A percentile compares a stretch with the other conserved stretches of the same genome.
These are phyloP conservation scores for Avena atlantica DNA, from an alignment of 176 grass and related monocot genomes.

Conservation along the genomic window DNA sequence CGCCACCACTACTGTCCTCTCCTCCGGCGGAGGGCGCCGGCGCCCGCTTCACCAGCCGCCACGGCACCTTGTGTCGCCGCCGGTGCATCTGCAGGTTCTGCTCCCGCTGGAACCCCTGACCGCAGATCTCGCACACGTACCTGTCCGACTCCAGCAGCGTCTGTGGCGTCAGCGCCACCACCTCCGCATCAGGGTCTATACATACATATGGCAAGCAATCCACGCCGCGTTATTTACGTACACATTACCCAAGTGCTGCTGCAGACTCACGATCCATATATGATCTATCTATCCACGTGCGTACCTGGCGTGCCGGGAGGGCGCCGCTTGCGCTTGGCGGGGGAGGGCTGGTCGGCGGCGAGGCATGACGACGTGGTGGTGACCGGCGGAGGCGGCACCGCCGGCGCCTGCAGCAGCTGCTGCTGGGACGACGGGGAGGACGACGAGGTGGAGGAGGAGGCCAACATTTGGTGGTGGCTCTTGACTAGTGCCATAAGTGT, in stretches of 20 bases:
- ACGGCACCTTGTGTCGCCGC: slow-evolving; percentile 90
- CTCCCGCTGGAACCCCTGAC: slow-evolving; percentile 88
- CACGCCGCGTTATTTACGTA: not conserved
- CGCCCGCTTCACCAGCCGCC: slow-evolving; percentile 71
- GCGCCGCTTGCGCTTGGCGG: slow-evolving; percentile 76
- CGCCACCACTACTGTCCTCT: slow-evolving; percentile 28
- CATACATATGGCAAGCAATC: not conserved
- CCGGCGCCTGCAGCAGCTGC: not conserved
- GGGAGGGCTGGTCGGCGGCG: slow-evolving; percentile 50
- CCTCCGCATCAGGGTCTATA: slow-evolving; percentile 83
- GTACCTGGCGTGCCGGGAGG: slow-evolving; percentile 80
- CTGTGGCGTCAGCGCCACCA: slow-evolving; percentile 78
- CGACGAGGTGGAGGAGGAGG: slow-evolving; percentile 55
- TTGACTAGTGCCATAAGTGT: slow-evolving; percentile 65
- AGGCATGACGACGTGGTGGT: not conserved
- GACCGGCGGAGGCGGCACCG: not conserved
- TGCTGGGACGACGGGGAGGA: slow-evolving; percentile 42
- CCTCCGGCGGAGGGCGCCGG: slow-evolving; percentile 6
- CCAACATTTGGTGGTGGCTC: slow-evolving; percentile 79
- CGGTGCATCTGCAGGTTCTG: slow-evolving; percentile 98
- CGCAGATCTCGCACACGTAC: slow-evolving; percentile 95
- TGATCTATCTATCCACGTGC: not conserved
- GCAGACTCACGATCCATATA: not conserved
- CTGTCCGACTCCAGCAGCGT: slow-evolving; percentile 91
- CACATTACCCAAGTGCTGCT: not conserved